These are phyloP conservation scores for Stereum hirsutum DNA, from an alignment of 1,284 basidiomycete genomes.

Conservation along the genomic window DNA sequence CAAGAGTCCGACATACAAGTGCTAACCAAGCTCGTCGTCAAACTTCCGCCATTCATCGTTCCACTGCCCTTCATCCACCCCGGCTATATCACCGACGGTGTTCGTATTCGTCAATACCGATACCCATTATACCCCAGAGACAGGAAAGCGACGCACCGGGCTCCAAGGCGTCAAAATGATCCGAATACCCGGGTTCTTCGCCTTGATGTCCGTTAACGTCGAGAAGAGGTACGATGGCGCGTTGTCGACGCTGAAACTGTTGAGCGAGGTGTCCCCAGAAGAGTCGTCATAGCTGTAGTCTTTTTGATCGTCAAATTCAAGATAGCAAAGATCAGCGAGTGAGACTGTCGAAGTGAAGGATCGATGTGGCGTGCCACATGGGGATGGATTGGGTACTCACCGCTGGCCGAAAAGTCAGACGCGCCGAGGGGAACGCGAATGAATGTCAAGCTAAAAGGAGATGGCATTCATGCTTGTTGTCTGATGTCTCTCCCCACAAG, in stretches of 20 bases:
- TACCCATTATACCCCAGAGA: neutral
- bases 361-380: neutral
- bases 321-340: neutral
- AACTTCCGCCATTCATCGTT: slow-evolving; percentile 34
- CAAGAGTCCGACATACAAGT: slow-evolving; percentile 22
- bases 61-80: slow-evolving; percentile 42
- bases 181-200: slow-evolving; percentile 30
- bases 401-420: slow-evolving; percentile 28
- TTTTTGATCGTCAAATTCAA: slow-evolving; percentile 11
- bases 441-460: slow-evolving; percentile 38
- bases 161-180: slow-evolving; percentile 43
- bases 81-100: slow-evolving; percentile 23
- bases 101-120: neutral
- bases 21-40: slow-evolving; percentile 13
- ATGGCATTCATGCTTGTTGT: too few species aligned
- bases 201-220: slow-evolving; percentile 34
- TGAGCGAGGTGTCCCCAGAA: slow-evolving; percentile 31
- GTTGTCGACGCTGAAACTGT: slow-evolving; percentile 31
- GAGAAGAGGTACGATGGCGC: slow-evolving; percentile 37
- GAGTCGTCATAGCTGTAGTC: slow-evolving; percentile 40
- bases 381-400: neutral
- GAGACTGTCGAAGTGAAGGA: neutral
- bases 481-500: too few species aligned
- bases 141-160: slow-evolving; percentile 24
- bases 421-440: slow-evolving; percentile 44